Conservation (phyloP, 805 yeast species). For the Myxozyma udenii region DNA sequence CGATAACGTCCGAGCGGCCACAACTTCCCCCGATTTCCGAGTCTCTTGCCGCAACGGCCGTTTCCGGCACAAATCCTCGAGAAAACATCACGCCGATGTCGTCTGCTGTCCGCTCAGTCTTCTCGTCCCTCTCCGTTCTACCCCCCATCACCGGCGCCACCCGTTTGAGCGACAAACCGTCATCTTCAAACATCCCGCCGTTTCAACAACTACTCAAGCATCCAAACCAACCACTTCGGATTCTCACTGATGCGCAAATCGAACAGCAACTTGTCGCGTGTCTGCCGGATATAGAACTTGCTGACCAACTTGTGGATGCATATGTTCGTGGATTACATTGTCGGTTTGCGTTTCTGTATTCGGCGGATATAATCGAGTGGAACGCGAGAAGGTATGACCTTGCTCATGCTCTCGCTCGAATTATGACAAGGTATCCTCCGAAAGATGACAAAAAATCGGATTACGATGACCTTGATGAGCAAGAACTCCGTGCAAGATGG, state of each 20-base stretch:
- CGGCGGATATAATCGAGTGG: slow-evolving; percentile 14
- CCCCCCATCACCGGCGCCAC: neutral
- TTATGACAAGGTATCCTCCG: slow-evolving; percentile 5
- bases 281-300: slow-evolving; percentile 15
- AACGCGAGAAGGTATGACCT: slow-evolving; percentile 12
- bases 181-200: neutral
- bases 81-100: neutral
- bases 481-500: slow-evolving; percentile 15
- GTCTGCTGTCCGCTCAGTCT: neutral
- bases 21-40: neutral
- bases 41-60: neutral
- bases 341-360: slow-evolving; percentile 23
- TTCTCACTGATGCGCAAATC: slow-evolving; percentile 10
- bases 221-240: neutral
- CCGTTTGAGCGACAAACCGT: neutral
- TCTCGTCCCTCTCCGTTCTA: neutral
- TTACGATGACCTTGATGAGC: slow-evolving; percentile 1
- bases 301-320: slow-evolving; percentile 19
- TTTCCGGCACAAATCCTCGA: neutral
- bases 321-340: slow-evolving; percentile 21
- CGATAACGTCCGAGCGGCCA: too few species aligned
- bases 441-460: neutral
- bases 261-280: slow-evolving; percentile 10
- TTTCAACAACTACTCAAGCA: neutral
- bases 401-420: slow-evolving; percentile 14